Percentiles rank a stretch among this genome's conserved stretches.
Evolutionary conservation across 257 asterid species (phyloP).

Genomic region (Echites panduratus): DNA sequence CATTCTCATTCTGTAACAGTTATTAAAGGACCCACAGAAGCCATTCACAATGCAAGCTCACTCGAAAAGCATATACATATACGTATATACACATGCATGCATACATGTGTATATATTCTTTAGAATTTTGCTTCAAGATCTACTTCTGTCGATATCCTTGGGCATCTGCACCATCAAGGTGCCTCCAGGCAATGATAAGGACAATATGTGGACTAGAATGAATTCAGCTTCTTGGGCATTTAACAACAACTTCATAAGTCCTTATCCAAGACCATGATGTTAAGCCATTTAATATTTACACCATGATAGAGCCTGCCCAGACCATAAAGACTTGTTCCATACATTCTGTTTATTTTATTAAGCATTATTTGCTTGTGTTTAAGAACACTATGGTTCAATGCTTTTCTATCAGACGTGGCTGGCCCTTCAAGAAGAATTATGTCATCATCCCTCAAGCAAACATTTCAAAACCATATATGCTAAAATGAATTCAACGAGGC

Average conservation of each 20-base stretch:
- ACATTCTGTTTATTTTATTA: neutral
- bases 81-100: no score
- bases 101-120: no score
- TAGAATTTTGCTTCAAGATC: neutral
- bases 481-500: neutral
- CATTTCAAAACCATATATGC: neutral
- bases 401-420: neutral
- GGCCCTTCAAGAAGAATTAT: neutral
- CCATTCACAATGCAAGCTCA: neutral
- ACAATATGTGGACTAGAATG: neutral
- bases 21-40: neutral
- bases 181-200: neutral
- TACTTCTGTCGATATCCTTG: neutral
- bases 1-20: neutral
- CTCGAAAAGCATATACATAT: neutral
- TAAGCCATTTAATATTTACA: neutral
- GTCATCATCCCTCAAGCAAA: neutral
- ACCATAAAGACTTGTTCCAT: neutral
- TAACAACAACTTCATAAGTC: neutral
- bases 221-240: neutral
- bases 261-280: neutral
- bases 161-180: neutral
- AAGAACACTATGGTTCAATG: neutral
- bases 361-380: neutral
- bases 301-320: neutral